Evolutionary conservation across 345 rosid species (phyloP).

Genomic region (Brassica carinata): DNA sequence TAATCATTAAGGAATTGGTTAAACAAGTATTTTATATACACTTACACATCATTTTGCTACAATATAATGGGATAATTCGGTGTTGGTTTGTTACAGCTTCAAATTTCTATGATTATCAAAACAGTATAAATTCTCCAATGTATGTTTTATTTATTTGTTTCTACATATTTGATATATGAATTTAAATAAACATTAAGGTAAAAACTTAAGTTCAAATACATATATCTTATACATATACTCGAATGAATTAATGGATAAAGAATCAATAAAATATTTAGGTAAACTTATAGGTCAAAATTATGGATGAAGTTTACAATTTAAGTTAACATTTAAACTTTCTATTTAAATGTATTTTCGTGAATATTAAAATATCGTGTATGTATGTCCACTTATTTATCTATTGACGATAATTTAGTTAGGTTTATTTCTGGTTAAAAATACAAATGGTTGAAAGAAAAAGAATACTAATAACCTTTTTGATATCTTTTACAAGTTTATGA

Average conservation of each 20-base stretch:
- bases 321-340: neutral
- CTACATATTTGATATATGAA: neutral
- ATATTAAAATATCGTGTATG: neutral
- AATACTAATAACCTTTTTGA: neutral
- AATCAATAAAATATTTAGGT: neutral
- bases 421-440: neutral
- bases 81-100: neutral
- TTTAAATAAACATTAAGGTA: neutral
- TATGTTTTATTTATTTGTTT: neutral
- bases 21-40: constrained; percentile 25
- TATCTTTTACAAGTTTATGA: constrained; percentile 21
- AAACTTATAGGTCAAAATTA: neutral
- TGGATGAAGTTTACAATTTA: neutral
- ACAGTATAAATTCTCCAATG: neutral
- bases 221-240: neutral
- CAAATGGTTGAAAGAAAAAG: neutral
- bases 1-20: constrained; percentile 25
- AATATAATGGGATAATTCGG: neutral
- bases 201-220: neutral
- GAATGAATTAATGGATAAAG: neutral
- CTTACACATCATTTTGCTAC: constrained; percentile 10
- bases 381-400: neutral
- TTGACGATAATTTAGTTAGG: neutral
- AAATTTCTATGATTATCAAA: neutral
- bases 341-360: neutral